Evolutionary conservation across 352 stramenopile genomes (phyloP).

Genomic region (Globisporangium apiculatum): DNA sequence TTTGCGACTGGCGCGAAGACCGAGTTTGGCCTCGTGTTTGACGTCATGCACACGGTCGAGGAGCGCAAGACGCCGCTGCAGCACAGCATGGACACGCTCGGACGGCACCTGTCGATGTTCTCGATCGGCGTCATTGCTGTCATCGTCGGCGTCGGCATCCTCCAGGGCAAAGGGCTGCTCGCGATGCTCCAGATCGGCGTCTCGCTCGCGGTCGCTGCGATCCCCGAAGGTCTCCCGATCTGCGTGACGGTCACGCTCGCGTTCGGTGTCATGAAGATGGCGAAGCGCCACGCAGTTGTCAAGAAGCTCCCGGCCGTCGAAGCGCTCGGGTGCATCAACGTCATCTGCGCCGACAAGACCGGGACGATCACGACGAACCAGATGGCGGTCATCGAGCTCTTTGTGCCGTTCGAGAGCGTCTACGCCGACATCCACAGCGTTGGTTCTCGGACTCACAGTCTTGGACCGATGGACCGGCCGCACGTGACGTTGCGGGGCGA

Average conservation of each 20-base stretch:
- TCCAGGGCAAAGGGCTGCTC: constrained; percentile 90
- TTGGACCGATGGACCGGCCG: not conserved
- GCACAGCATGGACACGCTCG: constrained; percentile 94
- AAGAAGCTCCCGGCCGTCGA: constrained; percentile 85
- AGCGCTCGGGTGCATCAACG: constrained; percentile 88
- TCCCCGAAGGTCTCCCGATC: constrained; percentile 73
- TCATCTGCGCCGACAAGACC: constrained; percentile 93
- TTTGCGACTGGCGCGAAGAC: constrained; percentile 91
- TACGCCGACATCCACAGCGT: constrained; percentile 61
- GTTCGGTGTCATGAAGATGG: constrained; percentile 84
- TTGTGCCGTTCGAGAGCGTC: constrained; percentile 71
- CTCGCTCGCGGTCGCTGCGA: constrained; percentile 75
- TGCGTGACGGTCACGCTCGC: constrained; percentile 77
- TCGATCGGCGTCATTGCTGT: constrained; percentile 91
- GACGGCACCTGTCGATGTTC: constrained; percentile 92
- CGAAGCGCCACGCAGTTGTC: constrained; percentile 78
- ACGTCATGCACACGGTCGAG: constrained; percentile 92
- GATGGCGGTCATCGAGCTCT: constrained; percentile 82
- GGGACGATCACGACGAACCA: constrained; percentile 92
- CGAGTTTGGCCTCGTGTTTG: constrained; percentile 95
- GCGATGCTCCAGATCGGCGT: constrained; percentile 96
- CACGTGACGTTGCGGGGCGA: constrained; percentile 59
- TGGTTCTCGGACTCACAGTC: constrained; percentile 18
- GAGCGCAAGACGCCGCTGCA: constrained; percentile 92
- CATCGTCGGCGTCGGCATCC: constrained; percentile 91